Percentiles rank a stretch among this genome's conserved stretches.
phyloP scores from a whole-genome alignment of 108 stramenopile species.

The Skeletonema menzelii region DNA sequence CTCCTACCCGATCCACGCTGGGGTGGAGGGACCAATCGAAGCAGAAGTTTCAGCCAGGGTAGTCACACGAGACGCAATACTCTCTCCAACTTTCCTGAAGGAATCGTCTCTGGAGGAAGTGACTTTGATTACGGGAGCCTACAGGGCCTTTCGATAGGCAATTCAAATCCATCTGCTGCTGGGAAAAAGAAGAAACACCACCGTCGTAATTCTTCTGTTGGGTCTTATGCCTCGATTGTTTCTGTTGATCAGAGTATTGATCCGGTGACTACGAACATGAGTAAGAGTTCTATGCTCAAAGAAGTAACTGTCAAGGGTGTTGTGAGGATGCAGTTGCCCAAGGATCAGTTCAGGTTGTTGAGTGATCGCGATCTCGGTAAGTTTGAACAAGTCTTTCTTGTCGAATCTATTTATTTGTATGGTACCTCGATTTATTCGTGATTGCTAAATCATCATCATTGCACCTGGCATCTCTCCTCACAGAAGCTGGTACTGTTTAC shows the following conservation, averaged over 20 bases:
- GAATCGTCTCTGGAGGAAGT: background rate
- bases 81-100: background rate
- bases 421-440: background rate
- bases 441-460: constrained; percentile 1
- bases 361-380: constrained; percentile 42
- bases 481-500: constrained; percentile 32
- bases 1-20: constrained; percentile 48
- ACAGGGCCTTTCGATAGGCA: constrained; percentile 1
- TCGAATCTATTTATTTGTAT: background rate
- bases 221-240: constrained; percentile 19
- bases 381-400: background rate
- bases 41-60: constrained; percentile 25
- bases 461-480: background rate
- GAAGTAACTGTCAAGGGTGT: constrained; percentile 25
- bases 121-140: constrained; percentile 1
- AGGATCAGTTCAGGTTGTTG: constrained; percentile 37
- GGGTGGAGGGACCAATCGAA: constrained; percentile 33
- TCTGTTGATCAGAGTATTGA: constrained; percentile 45
- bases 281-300: constrained; percentile 42
- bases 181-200: constrained; percentile 7
- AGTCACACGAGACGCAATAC: constrained; percentile 20
- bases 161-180: background rate
- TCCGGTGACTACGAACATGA: constrained; percentile 34
- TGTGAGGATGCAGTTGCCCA: constrained; percentile 37
- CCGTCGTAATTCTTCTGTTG: constrained; percentile 20